These are phyloP conservation scores for Dendryphion nanum DNA, from an alignment of 2,329 filamentous ascomycete genomes.

Conservation along the genomic window DNA sequence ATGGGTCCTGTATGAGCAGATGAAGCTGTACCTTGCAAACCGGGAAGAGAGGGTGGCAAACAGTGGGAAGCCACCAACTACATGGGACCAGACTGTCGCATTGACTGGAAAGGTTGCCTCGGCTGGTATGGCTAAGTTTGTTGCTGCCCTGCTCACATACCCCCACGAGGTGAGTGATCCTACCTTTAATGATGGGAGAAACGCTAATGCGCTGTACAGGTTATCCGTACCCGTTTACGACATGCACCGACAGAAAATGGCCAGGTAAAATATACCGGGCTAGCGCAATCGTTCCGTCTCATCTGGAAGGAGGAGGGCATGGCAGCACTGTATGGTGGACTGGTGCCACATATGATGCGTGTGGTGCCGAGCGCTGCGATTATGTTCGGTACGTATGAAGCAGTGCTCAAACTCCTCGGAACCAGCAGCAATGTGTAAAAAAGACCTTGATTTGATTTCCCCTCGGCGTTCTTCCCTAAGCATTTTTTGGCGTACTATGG, in stretches of 20 bases:
- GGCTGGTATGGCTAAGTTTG: constrained; percentile 79
- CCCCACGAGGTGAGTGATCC: constrained; percentile 72
- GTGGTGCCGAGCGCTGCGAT: constrained; percentile 92
- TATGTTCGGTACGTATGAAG: constrained; percentile 85
- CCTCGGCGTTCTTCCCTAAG: not conserved
- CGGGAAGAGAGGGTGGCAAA: constrained; percentile 58
- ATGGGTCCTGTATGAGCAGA: constrained; percentile 91
- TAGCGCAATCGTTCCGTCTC: constrained; percentile 83
- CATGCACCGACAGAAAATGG: constrained; percentile 75
- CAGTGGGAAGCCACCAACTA: constrained; percentile 61
- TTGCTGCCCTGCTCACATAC: constrained; percentile 83
- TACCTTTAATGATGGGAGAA: not conserved
- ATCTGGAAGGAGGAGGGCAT: constrained; percentile 89
- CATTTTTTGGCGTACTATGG: too few species aligned
- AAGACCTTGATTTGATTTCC: not conserved
- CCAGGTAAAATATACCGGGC: constrained; percentile 79
- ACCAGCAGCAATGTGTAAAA: constrained; percentile 42
- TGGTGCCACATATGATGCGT: constrained; percentile 87
- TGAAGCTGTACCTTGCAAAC: constrained; percentile 71
- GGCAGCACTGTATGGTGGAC: constrained; percentile 80
- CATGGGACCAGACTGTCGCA: constrained; percentile 72
- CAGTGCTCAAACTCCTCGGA: constrained; percentile 49
- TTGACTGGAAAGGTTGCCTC: constrained; percentile 78
- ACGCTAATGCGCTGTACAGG: too few species aligned
- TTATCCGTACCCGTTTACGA: constrained; percentile 78